These are phyloP conservation scores for Populus alba DNA, from an alignment of 345 rosid genomes.

Conservation along the genomic window DNA sequence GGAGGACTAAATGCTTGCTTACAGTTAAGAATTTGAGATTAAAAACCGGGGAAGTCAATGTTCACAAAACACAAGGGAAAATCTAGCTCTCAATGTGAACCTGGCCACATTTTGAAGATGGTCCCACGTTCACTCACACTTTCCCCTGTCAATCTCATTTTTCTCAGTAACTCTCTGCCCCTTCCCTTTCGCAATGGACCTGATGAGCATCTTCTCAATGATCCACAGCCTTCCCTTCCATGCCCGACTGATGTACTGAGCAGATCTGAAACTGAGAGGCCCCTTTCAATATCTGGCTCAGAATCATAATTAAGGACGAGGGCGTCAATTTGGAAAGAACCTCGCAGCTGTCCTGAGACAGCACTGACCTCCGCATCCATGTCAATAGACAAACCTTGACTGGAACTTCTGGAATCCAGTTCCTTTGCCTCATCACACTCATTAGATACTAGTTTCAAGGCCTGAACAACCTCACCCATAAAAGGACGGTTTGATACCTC, in stretches of 20 bases:
- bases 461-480: constrained; percentile 99
- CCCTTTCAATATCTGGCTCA: constrained; percentile 61
- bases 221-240: constrained; percentile 38
- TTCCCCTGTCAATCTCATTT: constrained; percentile 53
- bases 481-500: constrained; percentile 96
- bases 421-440: constrained; percentile 85
- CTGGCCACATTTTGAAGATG: constrained; percentile 46
- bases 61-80: constrained; percentile 13
- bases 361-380: constrained; percentile 42
- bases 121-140: constrained; percentile 65
- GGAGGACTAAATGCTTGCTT: neutral
- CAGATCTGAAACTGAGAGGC: constrained; percentile 48
- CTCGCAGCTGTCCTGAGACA: constrained; percentile 39
- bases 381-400: constrained; percentile 48
- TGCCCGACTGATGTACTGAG: constrained; percentile 42
- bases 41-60: constrained; percentile 2
- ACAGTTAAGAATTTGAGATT: neutral
- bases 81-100: constrained; percentile 45
- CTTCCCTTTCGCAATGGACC: constrained; percentile 59
- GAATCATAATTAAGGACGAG: constrained; percentile 46
- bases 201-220: constrained; percentile 60
- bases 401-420: constrained; percentile 49
- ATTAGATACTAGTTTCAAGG: constrained; percentile 78
- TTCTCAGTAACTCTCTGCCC: constrained; percentile 62
- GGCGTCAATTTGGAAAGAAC: constrained; percentile 36